phyloP scores from a whole-genome alignment of 495 filamentous ascomycete species.

The Trichoderma virens region DNA sequence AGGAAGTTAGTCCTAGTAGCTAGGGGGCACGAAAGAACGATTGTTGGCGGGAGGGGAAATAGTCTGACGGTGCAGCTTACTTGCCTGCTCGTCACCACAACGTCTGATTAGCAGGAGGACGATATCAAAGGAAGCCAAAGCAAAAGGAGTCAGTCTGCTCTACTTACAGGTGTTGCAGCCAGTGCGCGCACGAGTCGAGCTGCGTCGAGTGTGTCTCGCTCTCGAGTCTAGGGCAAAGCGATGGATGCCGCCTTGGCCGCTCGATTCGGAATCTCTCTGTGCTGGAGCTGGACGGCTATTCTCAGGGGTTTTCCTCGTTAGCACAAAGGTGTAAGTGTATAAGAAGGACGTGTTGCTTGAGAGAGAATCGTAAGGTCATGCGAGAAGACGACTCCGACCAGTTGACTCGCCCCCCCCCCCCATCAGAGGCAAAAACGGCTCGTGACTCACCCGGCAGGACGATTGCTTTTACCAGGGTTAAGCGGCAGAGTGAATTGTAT shows the following conservation, averaged over 20 bases:
- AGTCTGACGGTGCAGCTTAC: constrained; percentile 1
- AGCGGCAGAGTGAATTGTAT: constrained; percentile 9
- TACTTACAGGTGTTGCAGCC: constrained; percentile 12
- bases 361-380: too few species aligned
- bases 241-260: neutral
- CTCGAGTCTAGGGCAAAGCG: constrained; percentile 9
- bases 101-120: neutral
- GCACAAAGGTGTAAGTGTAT: neutral
- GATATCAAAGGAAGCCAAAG: neutral
- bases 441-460: neutral
- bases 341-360: neutral
- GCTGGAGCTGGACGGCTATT: neutral
- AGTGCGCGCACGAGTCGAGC: constrained; percentile 8
- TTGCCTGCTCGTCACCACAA: neutral
- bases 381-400: neutral
- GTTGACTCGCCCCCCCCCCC: neutral
- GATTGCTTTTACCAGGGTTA: neutral
- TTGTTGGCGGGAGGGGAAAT: too few species aligned
- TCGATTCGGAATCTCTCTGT: neutral
- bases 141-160: too few species aligned
- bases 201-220: constrained; percentile 9
- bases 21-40: too few species aligned
- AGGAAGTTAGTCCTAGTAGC: neutral
- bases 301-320: neutral
- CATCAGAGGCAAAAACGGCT: too few species aligned